Base-by-base conservation (phyloP, 148 eudicot genomes). In the Diospyros lotus region DNA sequence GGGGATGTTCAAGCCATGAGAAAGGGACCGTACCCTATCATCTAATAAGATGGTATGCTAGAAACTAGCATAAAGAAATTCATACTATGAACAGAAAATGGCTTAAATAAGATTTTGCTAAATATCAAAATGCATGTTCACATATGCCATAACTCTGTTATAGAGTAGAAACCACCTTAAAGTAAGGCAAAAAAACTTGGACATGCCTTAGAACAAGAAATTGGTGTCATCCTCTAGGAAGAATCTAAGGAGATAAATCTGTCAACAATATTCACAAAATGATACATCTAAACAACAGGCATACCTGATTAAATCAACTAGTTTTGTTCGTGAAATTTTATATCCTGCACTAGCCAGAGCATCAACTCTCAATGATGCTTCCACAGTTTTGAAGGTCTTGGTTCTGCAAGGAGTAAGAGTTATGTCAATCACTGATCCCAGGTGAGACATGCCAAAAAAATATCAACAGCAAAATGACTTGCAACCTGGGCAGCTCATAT, bases 321-420 rank as follows among this genome's bases (percentile, higher is more conserved):
- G 82, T 79, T 94, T 92, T 38, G 98, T 89, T 68, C 98, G 85
- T 53, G 98, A 94, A 71, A 89, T 84, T 86, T 90, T 94, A 77
- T 85, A 94, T 59, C 98, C 98, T 42, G 98, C 97, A 88, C 98
- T 92, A 60, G 97, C 97, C 69, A 94, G 40, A 42, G 98, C 87
- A 84, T 94, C 98, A 44, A 94, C 79, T 80, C 97, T 89, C 75
- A 86, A 54, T 73, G 98, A 94, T 66, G 96, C 85, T 80, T 94
- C 98, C 70, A 94, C 86, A 60, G 97, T 77, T 82, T 85, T 92
- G 65, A 89, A 83, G n/a, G 82, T 68, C 82, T 90, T 92, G 7
- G 91, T 90, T 80, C 98, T 92, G 83, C 54, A 75, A 44, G 71
- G 41, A 41, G 42, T 69, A 58, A 72, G n/a, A 4, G 82, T n/a